A percentile compares a stretch with the other conserved stretches of the same genome.
Conservation (phyloP, 2,329 filamentous ascomycete species). For the Neopestalotiopsis sp. region DNA sequence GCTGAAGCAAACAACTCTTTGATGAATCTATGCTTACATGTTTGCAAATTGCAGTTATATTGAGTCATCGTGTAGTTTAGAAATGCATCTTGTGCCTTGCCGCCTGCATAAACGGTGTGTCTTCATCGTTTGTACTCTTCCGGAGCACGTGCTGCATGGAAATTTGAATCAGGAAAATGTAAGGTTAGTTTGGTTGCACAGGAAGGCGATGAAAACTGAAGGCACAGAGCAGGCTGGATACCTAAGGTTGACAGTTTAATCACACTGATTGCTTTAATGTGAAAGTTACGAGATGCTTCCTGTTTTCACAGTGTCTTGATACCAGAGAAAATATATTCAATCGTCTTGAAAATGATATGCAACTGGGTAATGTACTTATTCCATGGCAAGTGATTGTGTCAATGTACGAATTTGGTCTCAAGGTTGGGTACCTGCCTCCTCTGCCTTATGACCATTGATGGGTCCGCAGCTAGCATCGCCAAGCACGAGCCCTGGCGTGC, state of each 20-base stretch:
- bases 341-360: background rate
- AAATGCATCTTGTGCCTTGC: background rate
- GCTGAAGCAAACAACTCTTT: background rate
- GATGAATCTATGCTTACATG: background rate
- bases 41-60: background rate
- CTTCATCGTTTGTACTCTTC: background rate
- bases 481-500: slow-evolving; percentile 12
- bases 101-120: background rate
- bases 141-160: too few relatives aligned
- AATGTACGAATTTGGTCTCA: background rate
- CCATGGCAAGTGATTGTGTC: background rate
- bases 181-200: too few relatives aligned
- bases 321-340: background rate
- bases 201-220: too few relatives aligned
- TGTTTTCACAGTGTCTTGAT: background rate
- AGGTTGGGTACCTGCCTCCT: background rate
- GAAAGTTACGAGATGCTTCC: too few relatives aligned
- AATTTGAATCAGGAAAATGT: too few relatives aligned
- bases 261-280: too few relatives aligned
- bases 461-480: slow-evolving; percentile 8
- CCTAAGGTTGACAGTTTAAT: too few relatives aligned
- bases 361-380: too few relatives aligned
- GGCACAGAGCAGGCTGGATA: too few relatives aligned
- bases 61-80: background rate
- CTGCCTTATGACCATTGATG: slow-evolving; percentile 1